These are phyloP conservation scores for Sclerotinia borealis DNA, from an alignment of 2,329 filamentous ascomycete genomes.

Conservation along the genomic window DNA sequence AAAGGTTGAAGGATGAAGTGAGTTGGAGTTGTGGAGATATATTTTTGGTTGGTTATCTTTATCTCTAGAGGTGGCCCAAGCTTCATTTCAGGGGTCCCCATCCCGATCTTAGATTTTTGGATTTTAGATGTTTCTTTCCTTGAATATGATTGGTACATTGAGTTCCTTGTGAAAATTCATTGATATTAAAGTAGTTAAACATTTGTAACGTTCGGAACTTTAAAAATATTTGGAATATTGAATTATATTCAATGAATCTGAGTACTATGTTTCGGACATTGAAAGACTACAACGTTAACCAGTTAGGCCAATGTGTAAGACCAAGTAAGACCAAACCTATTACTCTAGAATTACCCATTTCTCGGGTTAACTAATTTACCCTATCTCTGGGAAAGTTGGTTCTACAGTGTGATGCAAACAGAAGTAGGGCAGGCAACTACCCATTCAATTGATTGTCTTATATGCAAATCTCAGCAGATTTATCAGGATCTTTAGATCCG, in stretches of 20 bases:
- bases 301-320: neutral
- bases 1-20: neutral
- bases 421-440: neutral
- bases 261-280: neutral
- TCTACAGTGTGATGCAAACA: neutral
- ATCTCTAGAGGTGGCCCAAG: slow-evolving; percentile 1
- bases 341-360: neutral
- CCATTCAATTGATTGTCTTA: neutral
- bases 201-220: no score
- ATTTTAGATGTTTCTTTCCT: neutral
- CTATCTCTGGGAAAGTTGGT: neutral
- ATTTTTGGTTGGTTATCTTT: slow-evolving; percentile 3
- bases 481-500: neutral
- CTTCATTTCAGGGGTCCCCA: neutral
- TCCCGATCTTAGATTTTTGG: neutral
- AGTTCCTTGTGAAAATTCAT: neutral
- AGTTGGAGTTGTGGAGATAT: neutral
- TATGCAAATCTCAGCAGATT: neutral
- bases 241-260: neutral
- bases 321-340: neutral
- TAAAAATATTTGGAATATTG: neutral
- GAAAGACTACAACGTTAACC: no score
- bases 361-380: neutral
- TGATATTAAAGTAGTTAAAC: no score
- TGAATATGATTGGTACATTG: no score